Conservation (phyloP, 371 early-diverging fungal genomes). For the Mucor piriformis region DNA sequence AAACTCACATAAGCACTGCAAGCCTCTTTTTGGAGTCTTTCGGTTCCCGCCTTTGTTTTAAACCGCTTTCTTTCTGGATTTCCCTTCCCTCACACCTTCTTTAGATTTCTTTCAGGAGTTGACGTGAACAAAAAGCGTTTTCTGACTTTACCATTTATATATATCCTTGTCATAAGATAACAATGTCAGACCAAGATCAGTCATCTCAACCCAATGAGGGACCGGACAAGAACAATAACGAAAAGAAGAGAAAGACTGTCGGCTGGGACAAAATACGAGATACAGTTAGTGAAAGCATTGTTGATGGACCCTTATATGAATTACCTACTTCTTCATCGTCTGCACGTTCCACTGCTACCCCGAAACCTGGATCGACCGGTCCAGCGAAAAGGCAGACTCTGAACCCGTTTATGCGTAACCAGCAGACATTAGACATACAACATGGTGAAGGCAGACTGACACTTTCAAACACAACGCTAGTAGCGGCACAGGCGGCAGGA, state of each 20-base stretch:
- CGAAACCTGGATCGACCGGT: background rate
- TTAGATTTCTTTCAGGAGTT: too few species aligned
- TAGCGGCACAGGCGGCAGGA: slow-evolving; percentile 37
- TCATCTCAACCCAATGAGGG: background rate
- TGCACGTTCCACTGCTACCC: background rate
- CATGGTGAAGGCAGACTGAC: background rate
- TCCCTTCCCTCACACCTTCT: too few species aligned
- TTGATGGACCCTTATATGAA: background rate
- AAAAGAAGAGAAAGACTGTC: background rate
- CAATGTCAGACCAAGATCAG: background rate
- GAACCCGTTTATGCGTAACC: slow-evolving; percentile 18
- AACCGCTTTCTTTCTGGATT: too few species aligned
- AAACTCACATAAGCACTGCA: too few species aligned
- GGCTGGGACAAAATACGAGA: slow-evolving; percentile 2
- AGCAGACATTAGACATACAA: background rate
- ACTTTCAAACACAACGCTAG: slow-evolving; percentile 26
- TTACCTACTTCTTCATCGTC: background rate
- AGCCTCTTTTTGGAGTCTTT: too few species aligned
- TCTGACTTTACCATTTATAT: too few species aligned
- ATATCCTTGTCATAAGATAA: too few species aligned
- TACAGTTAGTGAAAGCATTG: background rate
- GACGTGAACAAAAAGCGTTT: too few species aligned
- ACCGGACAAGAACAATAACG: background rate
- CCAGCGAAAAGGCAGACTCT: background rate
- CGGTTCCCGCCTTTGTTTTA: too few species aligned